phyloP scores from a whole-genome alignment of 495 filamentous ascomycete species.

The Aspergillus mulundensis region DNA sequence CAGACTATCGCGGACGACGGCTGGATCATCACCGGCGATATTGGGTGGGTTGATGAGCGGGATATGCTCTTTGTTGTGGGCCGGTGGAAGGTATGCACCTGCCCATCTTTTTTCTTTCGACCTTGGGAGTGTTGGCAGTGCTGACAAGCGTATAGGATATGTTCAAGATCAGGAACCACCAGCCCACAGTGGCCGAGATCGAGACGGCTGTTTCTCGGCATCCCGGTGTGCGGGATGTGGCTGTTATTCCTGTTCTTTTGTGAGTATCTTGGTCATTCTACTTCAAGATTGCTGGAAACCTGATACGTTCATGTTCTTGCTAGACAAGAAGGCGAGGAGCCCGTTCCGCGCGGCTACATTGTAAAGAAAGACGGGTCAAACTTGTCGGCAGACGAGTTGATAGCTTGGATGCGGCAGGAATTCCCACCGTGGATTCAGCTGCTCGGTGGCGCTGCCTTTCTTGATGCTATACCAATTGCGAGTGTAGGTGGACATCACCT shows the following conservation, averaged over 20 bases:
- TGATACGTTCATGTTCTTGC: too few relatives aligned
- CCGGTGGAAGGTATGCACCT: slow-evolving; percentile 54
- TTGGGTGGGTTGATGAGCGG: slow-evolving; percentile 56
- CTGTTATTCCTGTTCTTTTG: background rate
- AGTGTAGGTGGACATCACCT: background rate
- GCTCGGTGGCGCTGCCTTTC: background rate
- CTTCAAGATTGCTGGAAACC: background rate
- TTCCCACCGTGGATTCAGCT: background rate
- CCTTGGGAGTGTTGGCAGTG: background rate
- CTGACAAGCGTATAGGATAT: background rate
- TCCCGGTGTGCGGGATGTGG: background rate
- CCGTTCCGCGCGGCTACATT: background rate
- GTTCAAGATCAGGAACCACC: background rate
- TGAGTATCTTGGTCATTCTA: background rate
- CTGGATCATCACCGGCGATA: slow-evolving; percentile 77
- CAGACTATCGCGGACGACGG: slow-evolving; percentile 54
- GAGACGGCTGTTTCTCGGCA: background rate
- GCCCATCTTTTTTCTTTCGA: background rate
- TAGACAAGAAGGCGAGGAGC: background rate
- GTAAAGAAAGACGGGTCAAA: background rate
- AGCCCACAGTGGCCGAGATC: background rate
- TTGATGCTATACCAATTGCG: background rate
- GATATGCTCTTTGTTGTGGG: slow-evolving; percentile 74
- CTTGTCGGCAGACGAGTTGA: background rate
- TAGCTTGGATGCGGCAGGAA: background rate